Evolutionary conservation across 2,329 filamentous ascomycete species (phyloP).

Genomic region (Colletotrichum kahawae): DNA sequence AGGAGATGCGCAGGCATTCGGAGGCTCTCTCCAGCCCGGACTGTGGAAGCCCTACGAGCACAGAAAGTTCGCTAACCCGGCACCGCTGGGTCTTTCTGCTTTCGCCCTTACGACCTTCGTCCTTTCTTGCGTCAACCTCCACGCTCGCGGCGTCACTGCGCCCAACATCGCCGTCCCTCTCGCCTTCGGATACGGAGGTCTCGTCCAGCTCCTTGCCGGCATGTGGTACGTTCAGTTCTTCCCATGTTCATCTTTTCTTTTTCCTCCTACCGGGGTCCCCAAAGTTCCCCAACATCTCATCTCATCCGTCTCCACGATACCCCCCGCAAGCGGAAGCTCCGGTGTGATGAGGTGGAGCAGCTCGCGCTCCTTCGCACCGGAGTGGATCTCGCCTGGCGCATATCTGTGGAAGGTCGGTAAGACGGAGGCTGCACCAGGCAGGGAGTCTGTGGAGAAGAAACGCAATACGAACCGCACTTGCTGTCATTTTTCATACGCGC

Average conservation of each 20-base stretch:
- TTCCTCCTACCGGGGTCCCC: background rate
- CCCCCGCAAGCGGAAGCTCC: constrained; percentile 15
- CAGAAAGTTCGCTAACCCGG: constrained; percentile 81
- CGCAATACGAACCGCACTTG: background rate
- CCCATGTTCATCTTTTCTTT: background rate
- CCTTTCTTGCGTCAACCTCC: constrained; percentile 75
- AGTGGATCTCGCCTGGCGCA: background rate
- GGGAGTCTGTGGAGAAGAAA: background rate
- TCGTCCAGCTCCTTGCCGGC: constrained; percentile 80
- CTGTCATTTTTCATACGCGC: background rate
- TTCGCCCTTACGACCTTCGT: constrained; percentile 87
- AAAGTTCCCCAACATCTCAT: constrained; percentile 15
- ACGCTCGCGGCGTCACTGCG: constrained; percentile 59
- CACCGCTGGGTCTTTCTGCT: constrained; percentile 76
- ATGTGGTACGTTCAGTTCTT: constrained; percentile 72
- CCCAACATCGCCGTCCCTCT: constrained; percentile 73
- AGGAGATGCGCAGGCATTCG: constrained; percentile 56
- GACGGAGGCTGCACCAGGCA: background rate
- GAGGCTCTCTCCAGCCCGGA: constrained; percentile 76
- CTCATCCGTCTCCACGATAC: constrained; percentile 16
- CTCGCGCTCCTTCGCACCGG: constrained; percentile 10
- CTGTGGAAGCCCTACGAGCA: constrained; percentile 66
- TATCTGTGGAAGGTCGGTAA: background rate
- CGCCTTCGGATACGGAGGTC: constrained; percentile 77
- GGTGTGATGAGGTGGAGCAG: background rate